Conservation (phyloP, 2,329 filamentous ascomycete species). For the Seiridium unicorne region DNA sequence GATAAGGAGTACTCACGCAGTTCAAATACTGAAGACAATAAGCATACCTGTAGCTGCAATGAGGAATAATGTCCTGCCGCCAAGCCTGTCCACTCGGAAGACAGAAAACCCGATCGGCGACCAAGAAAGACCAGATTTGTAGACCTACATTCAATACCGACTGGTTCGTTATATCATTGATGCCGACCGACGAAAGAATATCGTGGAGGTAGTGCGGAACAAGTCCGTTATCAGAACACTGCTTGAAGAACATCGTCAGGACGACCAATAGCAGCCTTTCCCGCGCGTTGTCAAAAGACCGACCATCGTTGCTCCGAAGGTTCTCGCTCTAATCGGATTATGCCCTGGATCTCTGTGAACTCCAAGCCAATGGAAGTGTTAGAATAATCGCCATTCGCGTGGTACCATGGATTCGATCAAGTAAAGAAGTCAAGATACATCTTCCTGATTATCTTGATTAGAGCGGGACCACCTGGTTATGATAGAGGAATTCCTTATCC, state of each 20-base stretch:
- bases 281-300: background rate
- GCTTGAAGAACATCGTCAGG: conserved; percentile 4
- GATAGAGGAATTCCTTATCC: no score
- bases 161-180: conserved; percentile 13
- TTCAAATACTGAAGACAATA: conserved; percentile 32
- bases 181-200: background rate
- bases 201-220: conserved; percentile 19
- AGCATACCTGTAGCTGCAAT: conserved; percentile 23
- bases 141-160: conserved; percentile 29
- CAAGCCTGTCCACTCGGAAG: conserved; percentile 12
- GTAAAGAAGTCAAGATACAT: no score
- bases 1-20: conserved; percentile 13
- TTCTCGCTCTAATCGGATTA: background rate
- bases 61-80: conserved; percentile 13
- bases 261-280: background rate
- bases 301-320: background rate
- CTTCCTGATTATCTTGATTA: no score
- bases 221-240: conserved; percentile 18
- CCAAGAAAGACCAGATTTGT: conserved; percentile 7
- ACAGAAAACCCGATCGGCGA: background rate
- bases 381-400: background rate
- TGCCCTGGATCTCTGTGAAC: background rate
- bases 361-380: background rate
- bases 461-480: no score
- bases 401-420: background rate